A percentile compares a stretch with the other conserved stretches of the same genome.
Conservation (phyloP, 2,329 filamentous ascomycete species). For the Epichloe glyceriae region DNA sequence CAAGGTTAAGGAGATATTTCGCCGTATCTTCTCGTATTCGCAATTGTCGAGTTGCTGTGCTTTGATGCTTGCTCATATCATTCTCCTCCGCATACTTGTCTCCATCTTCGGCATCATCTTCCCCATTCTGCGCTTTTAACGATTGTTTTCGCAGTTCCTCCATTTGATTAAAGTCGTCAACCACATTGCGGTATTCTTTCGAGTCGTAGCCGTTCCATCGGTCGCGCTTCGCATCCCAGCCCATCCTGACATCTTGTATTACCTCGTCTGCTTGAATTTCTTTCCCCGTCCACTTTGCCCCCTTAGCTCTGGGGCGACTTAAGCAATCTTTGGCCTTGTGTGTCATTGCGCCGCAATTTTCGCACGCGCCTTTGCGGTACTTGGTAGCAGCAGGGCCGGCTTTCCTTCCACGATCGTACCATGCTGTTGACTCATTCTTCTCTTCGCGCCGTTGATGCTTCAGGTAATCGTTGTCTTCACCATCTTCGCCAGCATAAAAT, state of each 20-base stretch:
- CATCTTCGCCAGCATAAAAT: slow-evolving; percentile 79
- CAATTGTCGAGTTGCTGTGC: slow-evolving; percentile 79
- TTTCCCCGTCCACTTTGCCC: slow-evolving; percentile 82
- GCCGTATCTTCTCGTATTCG: slow-evolving; percentile 92
- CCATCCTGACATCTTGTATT: slow-evolving; percentile 71
- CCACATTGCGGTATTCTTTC: slow-evolving; percentile 71
- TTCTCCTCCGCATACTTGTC: slow-evolving; percentile 87
- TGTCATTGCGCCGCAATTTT: slow-evolving; percentile 95
- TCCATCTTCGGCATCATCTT: slow-evolving; percentile 42
- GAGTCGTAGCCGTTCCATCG: slow-evolving; percentile 97
- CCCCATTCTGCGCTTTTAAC: slow-evolving; percentile 26
- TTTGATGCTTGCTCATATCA: slow-evolving; percentile 90
- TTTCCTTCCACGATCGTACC: slow-evolving; percentile 86
- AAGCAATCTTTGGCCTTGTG: slow-evolving; percentile 94
- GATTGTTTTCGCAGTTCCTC: slow-evolving; percentile 57
- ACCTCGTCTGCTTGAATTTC: slow-evolving; percentile 90
- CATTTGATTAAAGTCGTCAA: slow-evolving; percentile 78
- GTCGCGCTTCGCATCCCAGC: slow-evolving; percentile 96
- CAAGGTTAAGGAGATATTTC: slow-evolving; percentile 89
- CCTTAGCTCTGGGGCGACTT: slow-evolving; percentile 73
- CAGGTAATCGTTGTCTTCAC: slow-evolving; percentile 74
- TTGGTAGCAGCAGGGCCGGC: slow-evolving; percentile 82
- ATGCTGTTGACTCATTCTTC: slow-evolving; percentile 63
- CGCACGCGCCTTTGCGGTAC: slow-evolving; percentile 93
- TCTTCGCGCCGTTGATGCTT: slow-evolving; percentile 69